Conservation (phyloP, 148 eudicot genomes). For the Diospyros kaki region DNA sequence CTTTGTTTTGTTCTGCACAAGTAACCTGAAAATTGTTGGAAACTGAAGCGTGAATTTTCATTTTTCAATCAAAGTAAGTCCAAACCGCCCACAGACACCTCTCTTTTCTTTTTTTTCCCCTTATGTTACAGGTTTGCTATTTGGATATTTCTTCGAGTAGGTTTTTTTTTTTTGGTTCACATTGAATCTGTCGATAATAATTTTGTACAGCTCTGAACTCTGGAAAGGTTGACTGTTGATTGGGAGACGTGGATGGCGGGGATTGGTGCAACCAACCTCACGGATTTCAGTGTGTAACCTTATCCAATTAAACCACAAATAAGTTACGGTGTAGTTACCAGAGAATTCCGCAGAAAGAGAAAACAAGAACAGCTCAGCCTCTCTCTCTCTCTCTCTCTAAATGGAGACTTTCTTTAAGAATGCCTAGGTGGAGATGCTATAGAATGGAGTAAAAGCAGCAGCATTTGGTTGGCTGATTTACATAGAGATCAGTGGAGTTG, state of each 20-base stretch:
- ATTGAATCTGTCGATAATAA: background rate
- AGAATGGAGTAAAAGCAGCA: background rate
- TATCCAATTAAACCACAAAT: slow-evolving; percentile 13
- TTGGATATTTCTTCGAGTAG: background rate
- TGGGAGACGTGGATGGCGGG: slow-evolving; percentile 16
- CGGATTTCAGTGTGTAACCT: slow-evolving; percentile 6
- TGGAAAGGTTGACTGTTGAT: slow-evolving; percentile 6
- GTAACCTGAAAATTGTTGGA: slow-evolving; percentile 4
- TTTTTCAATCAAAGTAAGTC: background rate
- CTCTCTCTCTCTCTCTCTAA: background rate
- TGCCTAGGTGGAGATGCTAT: no score
- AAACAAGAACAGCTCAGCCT: background rate
- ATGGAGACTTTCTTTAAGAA: background rate
- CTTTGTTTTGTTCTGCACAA: background rate
- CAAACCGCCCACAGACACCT: slow-evolving; percentile 13
- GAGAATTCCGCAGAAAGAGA: background rate
- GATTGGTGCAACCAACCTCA: slow-evolving; percentile 14
- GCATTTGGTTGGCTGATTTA: slow-evolving; percentile 13
- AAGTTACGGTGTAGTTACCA: background rate
- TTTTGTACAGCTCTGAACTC: background rate
- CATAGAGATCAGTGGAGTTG: slow-evolving; percentile 19
- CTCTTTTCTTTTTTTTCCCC: background rate
- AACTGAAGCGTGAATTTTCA: background rate
- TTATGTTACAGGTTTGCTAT: background rate
- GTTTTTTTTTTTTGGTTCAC: background rate